Evolutionary conservation across 73 alveolate genomes (phyloP), one percentile per base, ranked within the genome.

Genomic region (Tetrahymena elliotti): DNA sequence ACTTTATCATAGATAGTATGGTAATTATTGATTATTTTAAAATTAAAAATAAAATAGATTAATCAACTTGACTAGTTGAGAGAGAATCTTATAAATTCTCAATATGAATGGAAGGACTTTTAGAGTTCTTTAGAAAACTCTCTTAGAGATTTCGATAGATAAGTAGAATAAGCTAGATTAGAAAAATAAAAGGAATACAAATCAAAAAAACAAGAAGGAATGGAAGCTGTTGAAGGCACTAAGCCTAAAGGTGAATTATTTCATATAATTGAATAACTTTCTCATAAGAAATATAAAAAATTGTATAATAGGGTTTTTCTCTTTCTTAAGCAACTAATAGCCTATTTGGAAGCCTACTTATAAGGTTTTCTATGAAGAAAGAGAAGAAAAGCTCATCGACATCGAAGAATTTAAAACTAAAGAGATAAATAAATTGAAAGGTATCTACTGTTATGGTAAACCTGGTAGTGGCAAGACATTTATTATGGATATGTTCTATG

Each of bases 381-480:
- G 82, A 13, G 82, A 47, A 47, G 82, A 47, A 47, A 47, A 47
- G 82, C 82, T 47, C 20, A 47, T 47, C 20, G 82, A 47, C 6
- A 47, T 47, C 3, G 82, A 47, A 12, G 82, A 47, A 47, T 47
- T 47, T 47, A 47, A 47, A 47, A 47, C 82, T 2, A 47, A 47
- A 27, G 82, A 34, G 35, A 53, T 94, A 27, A 27, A 39, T 27
- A 92, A 93, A 31, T 83, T 93, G 40, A 94, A 95, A 83, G 97
- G 99, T 22, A 83, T 97, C 15, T 98, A 98, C 95, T 88, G 98
- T 4, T 97, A 95, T 95, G 99, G 99, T 7, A 94, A 94, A 13
- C 99, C 99, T 34, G 99, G 99, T 18, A 92, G 99, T 84, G 99
- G 99, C 83, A 98, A 98, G 95, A 98, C 99, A 22, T 98, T 96